Evolutionary conservation across 345 rosid species (phyloP).

Genomic region (Lepidium africanum): DNA sequence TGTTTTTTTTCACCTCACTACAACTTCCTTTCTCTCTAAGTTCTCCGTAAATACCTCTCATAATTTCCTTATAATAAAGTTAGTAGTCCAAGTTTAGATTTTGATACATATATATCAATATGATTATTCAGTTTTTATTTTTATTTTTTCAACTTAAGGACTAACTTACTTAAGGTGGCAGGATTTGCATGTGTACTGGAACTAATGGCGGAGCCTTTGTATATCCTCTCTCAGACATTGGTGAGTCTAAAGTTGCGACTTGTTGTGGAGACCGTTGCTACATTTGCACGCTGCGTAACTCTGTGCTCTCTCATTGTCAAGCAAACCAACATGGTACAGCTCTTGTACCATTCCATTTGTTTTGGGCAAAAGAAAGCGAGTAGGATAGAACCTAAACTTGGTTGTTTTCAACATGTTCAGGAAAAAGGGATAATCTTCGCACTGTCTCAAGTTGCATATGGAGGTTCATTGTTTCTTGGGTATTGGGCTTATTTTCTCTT

Average conservation of each 20-base stretch:
- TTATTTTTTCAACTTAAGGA: background rate
- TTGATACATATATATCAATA: background rate
- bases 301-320: constrained; percentile 62
- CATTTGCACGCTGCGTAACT: constrained; percentile 64
- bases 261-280: constrained; percentile 74
- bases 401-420: constrained; percentile 27
- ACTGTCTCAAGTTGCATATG: constrained; percentile 79
- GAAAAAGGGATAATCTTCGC: constrained; percentile 65
- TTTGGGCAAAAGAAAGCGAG: background rate
- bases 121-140: background rate
- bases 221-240: constrained; percentile 82
- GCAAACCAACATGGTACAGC: constrained; percentile 52
- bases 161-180: constrained; percentile 29
- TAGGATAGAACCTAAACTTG: background rate
- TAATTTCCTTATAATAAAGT: background rate
- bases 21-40: background rate
- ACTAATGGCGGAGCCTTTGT: constrained; percentile 85
- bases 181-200: constrained; percentile 83
- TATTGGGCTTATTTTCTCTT: constrained; percentile 87
- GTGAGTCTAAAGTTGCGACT: constrained; percentile 63
- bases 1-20: background rate
- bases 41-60: background rate
- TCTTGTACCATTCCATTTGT: background rate
- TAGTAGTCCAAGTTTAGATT: background rate
- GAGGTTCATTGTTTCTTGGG: constrained; percentile 62